Evolutionary conservation across 805 yeast species (phyloP).

Genomic region (Kuraishia capsulata): DNA sequence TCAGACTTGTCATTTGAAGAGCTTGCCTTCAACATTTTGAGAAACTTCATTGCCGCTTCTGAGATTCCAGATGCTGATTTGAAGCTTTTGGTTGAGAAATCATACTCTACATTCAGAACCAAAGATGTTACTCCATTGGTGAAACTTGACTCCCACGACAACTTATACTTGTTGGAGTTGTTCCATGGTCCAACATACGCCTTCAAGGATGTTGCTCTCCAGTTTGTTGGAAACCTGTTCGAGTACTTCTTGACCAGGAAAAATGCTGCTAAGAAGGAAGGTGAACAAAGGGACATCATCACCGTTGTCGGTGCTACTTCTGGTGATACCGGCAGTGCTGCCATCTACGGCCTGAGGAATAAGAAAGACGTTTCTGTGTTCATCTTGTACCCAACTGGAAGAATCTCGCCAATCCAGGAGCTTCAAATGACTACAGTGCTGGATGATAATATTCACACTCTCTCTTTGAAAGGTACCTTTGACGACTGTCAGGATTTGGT

Average conservation of each 20-base stretch:
- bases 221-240: slow-evolving; percentile 93
- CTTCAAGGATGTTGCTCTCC: slow-evolving; percentile 97
- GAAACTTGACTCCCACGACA: slow-evolving; percentile 39
- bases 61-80: slow-evolving; percentile 75
- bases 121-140: slow-evolving; percentile 80
- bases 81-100: slow-evolving; percentile 47
- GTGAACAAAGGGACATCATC: slow-evolving; percentile 59
- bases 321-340: slow-evolving; percentile 99
- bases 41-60: slow-evolving; percentile 58
- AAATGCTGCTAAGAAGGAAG: slow-evolving; percentile 40
- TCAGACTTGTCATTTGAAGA: slow-evolving; percentile 69
- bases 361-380: slow-evolving; percentile 97
- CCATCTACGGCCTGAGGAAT: slow-evolving; percentile 94
- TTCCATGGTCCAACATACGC: slow-evolving; percentile 99
- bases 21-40: slow-evolving; percentile 78
- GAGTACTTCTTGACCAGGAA: slow-evolving; percentile 82
- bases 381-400: slow-evolving; percentile 92
- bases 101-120: slow-evolving; percentile 90
- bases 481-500: slow-evolving; percentile 98
- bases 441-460: slow-evolving; percentile 88
- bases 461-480: slow-evolving; percentile 92
- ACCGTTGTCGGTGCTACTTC: slow-evolving; percentile 99
- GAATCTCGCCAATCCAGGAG: slow-evolving; percentile 96
- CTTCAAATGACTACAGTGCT: slow-evolving; percentile 96
- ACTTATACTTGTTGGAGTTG: slow-evolving; percentile 74